These are phyloP conservation scores for Capsicum rhomboideum DNA, from an alignment of 257 asterid species.

Conservation along the genomic window DNA sequence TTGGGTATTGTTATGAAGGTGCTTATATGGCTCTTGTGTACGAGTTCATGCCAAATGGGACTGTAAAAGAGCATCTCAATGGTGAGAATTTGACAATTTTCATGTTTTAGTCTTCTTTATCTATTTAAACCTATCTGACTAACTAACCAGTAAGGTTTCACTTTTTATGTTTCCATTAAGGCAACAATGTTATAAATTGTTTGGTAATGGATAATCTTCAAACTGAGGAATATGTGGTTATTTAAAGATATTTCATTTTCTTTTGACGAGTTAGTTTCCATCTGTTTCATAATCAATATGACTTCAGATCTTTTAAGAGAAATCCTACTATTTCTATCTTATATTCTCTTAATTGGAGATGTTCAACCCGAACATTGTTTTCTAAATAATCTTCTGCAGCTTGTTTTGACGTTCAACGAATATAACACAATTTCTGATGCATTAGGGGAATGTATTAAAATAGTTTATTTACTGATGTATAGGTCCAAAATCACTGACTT, in stretches of 20 bases:
- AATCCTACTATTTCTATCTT: not conserved
- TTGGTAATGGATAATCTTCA: not conserved
- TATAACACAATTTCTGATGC: not conserved
- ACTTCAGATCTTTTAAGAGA: not conserved
- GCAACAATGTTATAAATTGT: not conserved
- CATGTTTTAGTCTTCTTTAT: not conserved
- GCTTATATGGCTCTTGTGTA: slow-evolving; percentile 26
- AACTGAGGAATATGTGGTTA: not conserved
- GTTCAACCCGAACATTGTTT: not conserved
- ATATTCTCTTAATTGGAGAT: not conserved
- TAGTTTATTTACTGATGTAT: not conserved
- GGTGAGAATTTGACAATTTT: slow-evolving; percentile 13
- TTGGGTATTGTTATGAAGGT: slow-evolving; percentile 38
- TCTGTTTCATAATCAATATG: not conserved
- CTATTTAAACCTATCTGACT: not conserved
- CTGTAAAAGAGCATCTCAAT: slow-evolving; percentile 20
- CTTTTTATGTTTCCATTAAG: not conserved
- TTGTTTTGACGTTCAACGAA: not conserved
- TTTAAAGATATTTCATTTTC: not conserved
- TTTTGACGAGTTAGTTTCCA: not conserved
- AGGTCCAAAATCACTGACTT: slow-evolving; percentile 19
- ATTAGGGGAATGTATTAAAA: not conserved
- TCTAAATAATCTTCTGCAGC: not conserved
- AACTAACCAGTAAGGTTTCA: not conserved
- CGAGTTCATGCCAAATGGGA: slow-evolving; percentile 40